Percentiles rank a stretch among this genome's conserved stretches.
Conservation (phyloP, 2,329 filamentous ascomycete genomes). For the Cyclaneusma minus region DNA sequence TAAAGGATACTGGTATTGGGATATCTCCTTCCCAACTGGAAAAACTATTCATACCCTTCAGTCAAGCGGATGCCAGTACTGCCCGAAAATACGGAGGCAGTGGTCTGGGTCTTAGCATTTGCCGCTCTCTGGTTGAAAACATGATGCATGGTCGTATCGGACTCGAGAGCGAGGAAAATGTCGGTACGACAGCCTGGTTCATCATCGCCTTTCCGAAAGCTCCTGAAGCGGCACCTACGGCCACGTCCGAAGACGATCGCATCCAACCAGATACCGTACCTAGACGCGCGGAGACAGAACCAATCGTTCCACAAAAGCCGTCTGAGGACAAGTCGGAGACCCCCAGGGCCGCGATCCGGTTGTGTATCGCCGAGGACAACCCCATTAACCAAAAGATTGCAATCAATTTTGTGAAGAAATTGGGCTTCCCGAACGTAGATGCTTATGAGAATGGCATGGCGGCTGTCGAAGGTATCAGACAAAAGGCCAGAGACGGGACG, state of each 20-base stretch:
- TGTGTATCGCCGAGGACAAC: slow-evolving; percentile 93
- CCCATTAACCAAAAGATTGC: slow-evolving; percentile 90
- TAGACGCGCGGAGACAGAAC: slow-evolving; percentile 22
- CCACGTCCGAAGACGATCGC: slow-evolving; percentile 29
- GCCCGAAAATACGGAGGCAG: slow-evolving; percentile 85
- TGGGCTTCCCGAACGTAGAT: slow-evolving; percentile 69
- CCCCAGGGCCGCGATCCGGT: slow-evolving; percentile 61
- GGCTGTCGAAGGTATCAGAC: slow-evolving; percentile 71
- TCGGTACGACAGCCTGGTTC: slow-evolving; percentile 63
- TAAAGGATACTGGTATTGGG: slow-evolving; percentile 81
- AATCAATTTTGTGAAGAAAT: slow-evolving; percentile 72
- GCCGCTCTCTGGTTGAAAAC: slow-evolving; percentile 84
- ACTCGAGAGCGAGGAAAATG: slow-evolving; percentile 59
- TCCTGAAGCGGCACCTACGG: slow-evolving; percentile 39
- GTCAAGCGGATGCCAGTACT: slow-evolving; percentile 81
- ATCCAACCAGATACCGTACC: slow-evolving; percentile 20
- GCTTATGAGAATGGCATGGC: slow-evolving; percentile 83
- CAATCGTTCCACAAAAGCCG: slow-evolving; percentile 24
- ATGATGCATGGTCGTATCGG: slow-evolving; percentile 80
- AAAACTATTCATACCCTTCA: slow-evolving; percentile 84
- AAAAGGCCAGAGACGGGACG: slow-evolving; percentile 50
- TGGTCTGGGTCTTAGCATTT: slow-evolving; percentile 81
- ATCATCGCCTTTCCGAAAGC: slow-evolving; percentile 77
- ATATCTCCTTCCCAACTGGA: slow-evolving; percentile 70
- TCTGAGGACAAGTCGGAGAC: slow-evolving; percentile 56